Percentiles rank a stretch among this genome's conserved stretches.
Conservation (phyloP, 345 rosid species). For the Pelargonium nanum region DNA sequence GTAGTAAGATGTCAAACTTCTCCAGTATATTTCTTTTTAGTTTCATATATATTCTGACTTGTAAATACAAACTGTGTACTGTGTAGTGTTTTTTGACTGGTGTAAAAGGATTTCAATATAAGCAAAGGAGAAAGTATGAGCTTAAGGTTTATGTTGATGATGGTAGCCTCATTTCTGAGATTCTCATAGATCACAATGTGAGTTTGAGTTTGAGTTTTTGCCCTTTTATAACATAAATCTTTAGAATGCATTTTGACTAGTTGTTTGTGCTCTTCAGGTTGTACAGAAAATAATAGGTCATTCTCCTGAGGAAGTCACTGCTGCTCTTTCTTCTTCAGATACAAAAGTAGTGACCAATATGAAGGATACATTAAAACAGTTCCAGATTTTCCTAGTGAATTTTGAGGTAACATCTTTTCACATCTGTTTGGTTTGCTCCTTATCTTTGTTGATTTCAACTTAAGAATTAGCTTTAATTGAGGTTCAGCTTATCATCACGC, state of each 20-base stretch:
- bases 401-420: conserved; percentile 55
- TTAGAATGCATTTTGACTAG: conserved; percentile 10
- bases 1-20: too few relatives aligned
- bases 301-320: conserved; percentile 65
- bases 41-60: conserved; percentile 7
- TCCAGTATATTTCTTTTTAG: not conserved
- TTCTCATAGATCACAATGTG: conserved; percentile 68
- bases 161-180: conserved; percentile 90
- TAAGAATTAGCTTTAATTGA: too few relatives aligned
- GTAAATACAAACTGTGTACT: not conserved
- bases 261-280: conserved; percentile 34
- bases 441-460: not conserved
- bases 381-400: conserved; percentile 53
- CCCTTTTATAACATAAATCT: not conserved
- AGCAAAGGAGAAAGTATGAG: conserved; percentile 51
- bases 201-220: conserved; percentile 21
- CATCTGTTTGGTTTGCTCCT: not conserved
- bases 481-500: too few relatives aligned
- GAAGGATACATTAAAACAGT: conserved; percentile 60
- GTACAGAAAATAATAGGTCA: conserved; percentile 64
- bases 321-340: conserved; percentile 71
- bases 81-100: conserved; percentile 87
- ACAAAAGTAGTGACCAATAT: conserved; percentile 25
- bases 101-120: conserved; percentile 67
- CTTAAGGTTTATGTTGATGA: conserved; percentile 72